Conservation (phyloP, 2,329 filamentous ascomycete genomes). For the Dothideomycetes sp. region DNA sequence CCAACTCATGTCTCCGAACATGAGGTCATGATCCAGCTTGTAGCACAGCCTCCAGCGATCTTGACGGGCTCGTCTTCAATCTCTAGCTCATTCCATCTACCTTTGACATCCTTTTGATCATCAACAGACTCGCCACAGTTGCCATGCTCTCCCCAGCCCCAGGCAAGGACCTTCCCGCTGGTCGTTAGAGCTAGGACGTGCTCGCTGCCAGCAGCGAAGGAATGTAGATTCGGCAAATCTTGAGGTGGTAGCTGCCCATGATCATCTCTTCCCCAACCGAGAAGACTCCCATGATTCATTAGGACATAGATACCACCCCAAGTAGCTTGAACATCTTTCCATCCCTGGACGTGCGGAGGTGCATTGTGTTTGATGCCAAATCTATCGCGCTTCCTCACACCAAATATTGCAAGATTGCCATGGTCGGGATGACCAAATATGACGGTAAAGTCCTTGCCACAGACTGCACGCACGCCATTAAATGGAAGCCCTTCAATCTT, state of each 20-base stretch:
- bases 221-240: constrained; percentile 45
- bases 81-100: constrained; percentile 56
- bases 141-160: constrained; percentile 97
- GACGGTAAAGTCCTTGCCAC: constrained; percentile 79
- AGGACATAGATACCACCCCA: constrained; percentile 77
- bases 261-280: constrained; percentile 75
- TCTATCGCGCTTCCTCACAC: constrained; percentile 65
- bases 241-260: constrained; percentile 67
- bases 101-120: constrained; percentile 55
- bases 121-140: constrained; percentile 70
- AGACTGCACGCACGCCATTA: constrained; percentile 54
- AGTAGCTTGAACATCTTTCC: constrained; percentile 61
- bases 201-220: constrained; percentile 78
- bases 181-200: constrained; percentile 67
- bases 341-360: constrained; percentile 43
- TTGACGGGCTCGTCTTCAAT: constrained; percentile 41
- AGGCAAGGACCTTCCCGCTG: constrained; percentile 58
- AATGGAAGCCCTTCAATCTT: constrained; percentile 52
- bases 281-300: constrained; percentile 45
- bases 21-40: constrained; percentile 60
- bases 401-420: constrained; percentile 58
- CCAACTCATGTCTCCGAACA: neutral
- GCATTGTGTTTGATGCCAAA: constrained; percentile 33
- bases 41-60: constrained; percentile 81
- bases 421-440: constrained; percentile 43